Evolutionary conservation across 805 yeast genomes (phyloP).

Genomic region (Candida alai): DNA sequence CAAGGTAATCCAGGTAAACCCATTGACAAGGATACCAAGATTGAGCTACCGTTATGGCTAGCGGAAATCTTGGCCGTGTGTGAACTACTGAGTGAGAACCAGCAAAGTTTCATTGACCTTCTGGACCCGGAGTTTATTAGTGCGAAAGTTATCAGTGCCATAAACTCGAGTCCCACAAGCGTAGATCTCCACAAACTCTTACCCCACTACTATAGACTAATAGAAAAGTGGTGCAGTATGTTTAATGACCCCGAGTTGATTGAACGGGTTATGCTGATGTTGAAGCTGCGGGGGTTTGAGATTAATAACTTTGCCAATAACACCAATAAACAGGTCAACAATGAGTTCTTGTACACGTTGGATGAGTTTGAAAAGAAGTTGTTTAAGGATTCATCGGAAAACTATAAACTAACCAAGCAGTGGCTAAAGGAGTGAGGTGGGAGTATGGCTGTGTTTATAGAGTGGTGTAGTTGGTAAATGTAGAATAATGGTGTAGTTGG

Average conservation of each 20-base stretch:
- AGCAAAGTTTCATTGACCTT: conserved; percentile 56
- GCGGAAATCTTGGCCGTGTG: conserved; percentile 68
- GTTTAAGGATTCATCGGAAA: conserved; percentile 50
- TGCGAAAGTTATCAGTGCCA: conserved; percentile 69
- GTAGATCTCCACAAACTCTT: conserved; percentile 66
- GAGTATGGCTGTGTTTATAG: neutral
- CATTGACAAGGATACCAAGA: conserved; percentile 53
- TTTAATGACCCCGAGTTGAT: conserved; percentile 64
- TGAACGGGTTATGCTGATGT: conserved; percentile 44
- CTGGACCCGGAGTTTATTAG: conserved; percentile 69
- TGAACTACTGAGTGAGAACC: conserved; percentile 26
- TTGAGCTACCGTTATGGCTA: conserved; percentile 86
- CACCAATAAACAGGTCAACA: conserved; percentile 44
- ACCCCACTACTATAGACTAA: conserved; percentile 65
- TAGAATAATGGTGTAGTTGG: too few species aligned
- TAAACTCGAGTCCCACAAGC: conserved; percentile 63
- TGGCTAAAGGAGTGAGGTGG: conserved; percentile 26
- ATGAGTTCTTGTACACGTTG: conserved; percentile 56
- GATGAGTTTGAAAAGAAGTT: conserved; percentile 74
- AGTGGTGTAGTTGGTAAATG: too few species aligned
- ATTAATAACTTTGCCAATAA: conserved; percentile 68
- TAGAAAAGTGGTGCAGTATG: conserved; percentile 73
- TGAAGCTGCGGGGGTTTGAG: conserved; percentile 63
- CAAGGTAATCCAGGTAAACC: conserved; percentile 72
- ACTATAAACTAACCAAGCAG: conserved; percentile 34